Base-by-base conservation (phyloP, 805 yeast species). In the Nakazawaea anatomiae region DNA sequence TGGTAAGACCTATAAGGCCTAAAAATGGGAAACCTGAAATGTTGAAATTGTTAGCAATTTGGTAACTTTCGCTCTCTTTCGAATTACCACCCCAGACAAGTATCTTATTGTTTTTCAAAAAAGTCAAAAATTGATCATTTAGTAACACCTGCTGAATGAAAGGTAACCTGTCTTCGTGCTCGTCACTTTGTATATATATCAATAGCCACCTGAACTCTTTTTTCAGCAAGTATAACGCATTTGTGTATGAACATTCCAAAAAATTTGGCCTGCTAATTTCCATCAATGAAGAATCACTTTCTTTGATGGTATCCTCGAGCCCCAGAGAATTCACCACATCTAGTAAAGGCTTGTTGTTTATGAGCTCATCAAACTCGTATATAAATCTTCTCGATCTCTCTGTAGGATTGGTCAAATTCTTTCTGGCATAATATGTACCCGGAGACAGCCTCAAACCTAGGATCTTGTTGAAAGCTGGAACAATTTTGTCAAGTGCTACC, bases 31-130 rank as follows among this genome's bases (percentile, higher is more conserved):
- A 83, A 56, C 79, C 77, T 25, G 89, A 76, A 40, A 85, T 84
- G 52, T 79, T 77, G 53, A 91, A 75, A 39, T 85, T 81, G 60
- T 86, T 83, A 0, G 96, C 86, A 12, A 89, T 83, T 58, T 89
- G 96, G 60, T 80, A 83, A 1, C 92, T 88, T 64, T 92, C 98
- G 25, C 90, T 80, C 51, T 82, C 82, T n/a, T 78, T 76, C 28
- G 86, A 79, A 61, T 88, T 85, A 7, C 97, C 96, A 41, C 91
- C 96, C 98, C 98, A 92, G 1, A 88, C 67, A 3, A 88, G 56
- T 2, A 84, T 63, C 43, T 87, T 76, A 44, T 74, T 76, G 25
- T 77, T 75, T 25, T 67, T 68, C 48, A 81, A 60, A 58, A 74
- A 71, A 38, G 71, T 64, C 11, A 78, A 67, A 49, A 87, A 80